These are phyloP conservation scores for Ceratonia siliqua DNA, from an alignment of 306 rosid genomes.

Conservation along the genomic window DNA sequence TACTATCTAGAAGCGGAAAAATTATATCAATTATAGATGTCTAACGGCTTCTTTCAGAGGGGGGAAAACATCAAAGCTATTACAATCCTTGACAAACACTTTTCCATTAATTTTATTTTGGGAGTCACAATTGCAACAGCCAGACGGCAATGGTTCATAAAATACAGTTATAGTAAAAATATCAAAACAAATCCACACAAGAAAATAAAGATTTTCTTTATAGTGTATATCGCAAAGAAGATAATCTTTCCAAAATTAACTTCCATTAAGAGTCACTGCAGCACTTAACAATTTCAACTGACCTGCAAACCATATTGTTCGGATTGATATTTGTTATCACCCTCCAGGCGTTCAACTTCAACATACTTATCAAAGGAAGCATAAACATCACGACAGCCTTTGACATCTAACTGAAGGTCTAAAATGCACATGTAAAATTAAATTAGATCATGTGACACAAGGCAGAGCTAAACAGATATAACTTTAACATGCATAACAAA, in stretches of 20 bases:
- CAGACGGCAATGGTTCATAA: neutral
- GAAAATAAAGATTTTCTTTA: conserved; percentile 2
- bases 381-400: conserved; percentile 93
- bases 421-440: conserved; percentile 36
- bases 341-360: conserved; percentile 94
- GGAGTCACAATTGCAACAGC: neutral
- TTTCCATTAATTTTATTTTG: neutral
- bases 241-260: neutral
- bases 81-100: neutral
- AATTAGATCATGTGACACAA: conserved; percentile 21
- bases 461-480: conserved; percentile 2
- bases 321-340: conserved; percentile 92
- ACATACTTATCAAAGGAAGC: conserved; percentile 96
- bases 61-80: neutral
- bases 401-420: conserved; percentile 98
- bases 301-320: conserved; percentile 96
- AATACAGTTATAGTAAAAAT: neutral
- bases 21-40: neutral
- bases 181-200: conserved; percentile 1
- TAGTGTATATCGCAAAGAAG: neutral
- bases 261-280: neutral
- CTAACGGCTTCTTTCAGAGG: neutral
- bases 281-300: conserved; percentile 31
- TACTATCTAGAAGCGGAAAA: neutral
- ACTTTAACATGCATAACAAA: conserved; percentile 1